Evolutionary conservation across 768 basidiomycete species (phyloP), one percentile per base, ranked within the genome.

Genomic region (Tylopilus intermedius): DNA sequence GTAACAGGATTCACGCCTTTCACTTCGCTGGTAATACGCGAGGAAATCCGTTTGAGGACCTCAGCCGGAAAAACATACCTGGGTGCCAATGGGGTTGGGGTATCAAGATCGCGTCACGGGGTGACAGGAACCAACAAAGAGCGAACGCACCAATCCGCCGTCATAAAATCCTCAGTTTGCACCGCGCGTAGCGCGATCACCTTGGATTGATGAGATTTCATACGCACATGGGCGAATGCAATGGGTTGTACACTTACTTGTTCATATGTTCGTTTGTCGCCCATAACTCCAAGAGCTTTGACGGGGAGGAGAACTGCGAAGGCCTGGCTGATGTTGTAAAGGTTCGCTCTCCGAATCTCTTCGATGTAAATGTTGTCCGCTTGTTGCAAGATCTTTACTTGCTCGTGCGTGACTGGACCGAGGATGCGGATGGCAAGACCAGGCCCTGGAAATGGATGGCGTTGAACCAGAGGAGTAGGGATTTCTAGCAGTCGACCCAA

Each of bases 111-210:
- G 51, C 21, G 21, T 45, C 48, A 50, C 18, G 2, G 6, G 8
- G 13, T 18, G 24, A 27, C 6, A 37, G 9, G 5, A 27, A 47
- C 18, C 1, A 18, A 18, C 37, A 24, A 37, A 27, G 8, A 45
- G 27, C 2, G 10, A 45, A 63, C 81, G 40, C 65, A 93, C 95
- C 95, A 98, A 68, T 98, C 95, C 33, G 96, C 96, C 13, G 96
- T 99, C 96, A 99, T 99, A 67, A 99, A 99, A 70, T 99, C 96
- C 67, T 97, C 95, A n/a, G 94, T 86, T 66, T 90, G 87, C 8
- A 98, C 95, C 3, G 96, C 96, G 47, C 96, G 83, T 49, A 99
- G 76, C 1, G 92, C 90, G 53, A 98, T 91, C 45, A 99, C 94
- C 84, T 88, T 60, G 27, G 30, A 27, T 38, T 2, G 26, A 24